Base-by-base conservation (phyloP, 768 basidiomycete species). In the Naganishia kalamii region DNA sequence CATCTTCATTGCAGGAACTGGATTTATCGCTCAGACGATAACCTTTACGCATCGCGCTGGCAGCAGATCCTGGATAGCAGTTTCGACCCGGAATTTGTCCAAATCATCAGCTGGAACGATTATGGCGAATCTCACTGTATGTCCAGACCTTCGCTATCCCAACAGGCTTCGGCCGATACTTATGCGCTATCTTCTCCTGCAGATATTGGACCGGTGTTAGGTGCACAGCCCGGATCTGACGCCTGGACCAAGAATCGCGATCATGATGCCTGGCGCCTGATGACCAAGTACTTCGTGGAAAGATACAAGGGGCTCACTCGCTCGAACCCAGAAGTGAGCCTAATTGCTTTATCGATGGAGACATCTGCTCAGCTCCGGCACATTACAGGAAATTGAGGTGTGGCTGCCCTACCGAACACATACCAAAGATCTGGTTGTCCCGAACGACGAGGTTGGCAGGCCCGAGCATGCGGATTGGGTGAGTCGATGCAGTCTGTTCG, bases 71-170 rank as follows among this genome's bases (percentile, higher is more conserved):
- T 79, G 25, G 47, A 54, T 6, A 30, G 48, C 4, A 50, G 61
- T 2, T 66, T 75, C 25, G 65, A 69, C 25, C 77, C 76, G 1
- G 65, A 71, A n/a, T 71, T 77, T 30, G 73, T 79, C 8, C 73
- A 78, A 54, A 68, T 78, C 15, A 72, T 79, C 48, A 74, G 70
- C 48, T 79, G 78, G 78, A 79, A 79, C 67, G 78, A 79, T 65
- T 74, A 67, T 49, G 78, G 78, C 25, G 77, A 78, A 54, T 73
- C 70, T 10, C 74, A 76, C 46, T 67, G 65, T 66, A 29, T 12
- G 60, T 25, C 27, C 6, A 11, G 21, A 23, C 15, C 21, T 25
- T 6, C 40, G 11, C 7, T 23, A 4, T 8, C 25, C 6, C n/a
- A 49, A n/a, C 61, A 60, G 11, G 6, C n/a, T 30, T 30, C 30